A percentile compares a stretch with the other conserved stretches of the same genome.
Evolutionary conservation across 768 basidiomycete genomes (phyloP).

Genomic region (Hortiboletus campestris): DNA sequence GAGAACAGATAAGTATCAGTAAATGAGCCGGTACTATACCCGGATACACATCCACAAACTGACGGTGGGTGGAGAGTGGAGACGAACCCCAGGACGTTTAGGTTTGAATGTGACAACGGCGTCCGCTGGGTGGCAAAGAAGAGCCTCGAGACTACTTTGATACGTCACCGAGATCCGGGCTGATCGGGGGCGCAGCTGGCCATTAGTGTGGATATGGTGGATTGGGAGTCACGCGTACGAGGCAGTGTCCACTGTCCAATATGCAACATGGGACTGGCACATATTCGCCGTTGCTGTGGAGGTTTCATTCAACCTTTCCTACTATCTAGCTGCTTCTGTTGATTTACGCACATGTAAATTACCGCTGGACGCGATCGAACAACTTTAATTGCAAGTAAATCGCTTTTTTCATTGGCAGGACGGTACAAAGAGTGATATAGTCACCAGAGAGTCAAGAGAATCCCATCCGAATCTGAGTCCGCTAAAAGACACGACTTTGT

Average conservation of each 20-base stretch:
- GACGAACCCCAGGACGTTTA: background rate
- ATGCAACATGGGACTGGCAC: background rate
- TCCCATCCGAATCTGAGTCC: too few species aligned
- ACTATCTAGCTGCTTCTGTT: background rate
- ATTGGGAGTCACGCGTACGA: background rate
- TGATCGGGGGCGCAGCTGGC: background rate
- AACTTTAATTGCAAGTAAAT: too few species aligned
- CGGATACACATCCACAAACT: too few species aligned
- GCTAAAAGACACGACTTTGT: background rate
- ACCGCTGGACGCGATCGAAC: background rate
- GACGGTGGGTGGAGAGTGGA: background rate
- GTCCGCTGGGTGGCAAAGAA: background rate
- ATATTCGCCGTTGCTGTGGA: background rate
- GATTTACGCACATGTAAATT: background rate
- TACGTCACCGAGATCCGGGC: background rate
- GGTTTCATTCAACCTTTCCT: background rate
- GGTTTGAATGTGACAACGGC: background rate
- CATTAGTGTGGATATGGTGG: background rate
- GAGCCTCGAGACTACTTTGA: background rate
- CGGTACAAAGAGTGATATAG: too few species aligned
- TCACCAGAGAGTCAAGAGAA: too few species aligned
- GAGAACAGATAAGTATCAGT: background rate
- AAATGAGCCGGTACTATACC: background rate
- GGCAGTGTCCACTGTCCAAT: background rate
- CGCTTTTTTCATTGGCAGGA: background rate